Conservation (phyloP, 2,329 filamentous ascomycete genomes). For the Trichoderma polysporum region DNA sequence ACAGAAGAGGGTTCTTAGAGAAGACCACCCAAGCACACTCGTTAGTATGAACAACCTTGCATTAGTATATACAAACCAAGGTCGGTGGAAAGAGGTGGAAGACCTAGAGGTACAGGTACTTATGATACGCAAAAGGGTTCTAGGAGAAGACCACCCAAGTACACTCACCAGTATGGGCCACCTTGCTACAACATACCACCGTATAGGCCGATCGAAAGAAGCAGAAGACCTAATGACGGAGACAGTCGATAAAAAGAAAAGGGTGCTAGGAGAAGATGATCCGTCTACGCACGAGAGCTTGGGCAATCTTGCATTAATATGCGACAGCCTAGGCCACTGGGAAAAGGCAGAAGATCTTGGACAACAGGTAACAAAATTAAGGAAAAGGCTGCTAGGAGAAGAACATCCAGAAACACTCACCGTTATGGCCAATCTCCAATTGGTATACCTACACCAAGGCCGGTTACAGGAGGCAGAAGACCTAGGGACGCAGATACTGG, state of each 20-base stretch:
- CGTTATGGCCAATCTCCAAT: not conserved
- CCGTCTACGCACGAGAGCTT: too few relatives aligned
- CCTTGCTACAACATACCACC: too few relatives aligned
- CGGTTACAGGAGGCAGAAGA: constrained; percentile 25
- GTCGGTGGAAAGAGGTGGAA: constrained; percentile 1
- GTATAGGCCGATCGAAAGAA: too few relatives aligned
- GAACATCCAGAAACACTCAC: not conserved
- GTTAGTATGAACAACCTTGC: not conserved
- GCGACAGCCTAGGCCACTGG: too few relatives aligned
- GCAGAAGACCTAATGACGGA: too few relatives aligned
- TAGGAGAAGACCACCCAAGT: not conserved
- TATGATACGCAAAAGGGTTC: not conserved
- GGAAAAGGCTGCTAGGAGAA: not conserved
- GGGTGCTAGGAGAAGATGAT: too few relatives aligned
- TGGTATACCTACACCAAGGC: not conserved
- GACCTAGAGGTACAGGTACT: not conserved
- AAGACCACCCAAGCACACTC: not conserved
- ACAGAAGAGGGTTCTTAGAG: not conserved
- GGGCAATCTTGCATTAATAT: too few relatives aligned
- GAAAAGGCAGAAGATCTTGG: too few relatives aligned
- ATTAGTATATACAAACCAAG: not conserved
- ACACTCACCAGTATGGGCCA: too few relatives aligned
- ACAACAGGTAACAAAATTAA: not conserved
- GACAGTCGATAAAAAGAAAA: too few relatives aligned
- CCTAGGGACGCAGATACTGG: not conserved